Conservation (phyloP, 2,329 filamentous ascomycete species). For the Hymenoscyphus occultus region DNA sequence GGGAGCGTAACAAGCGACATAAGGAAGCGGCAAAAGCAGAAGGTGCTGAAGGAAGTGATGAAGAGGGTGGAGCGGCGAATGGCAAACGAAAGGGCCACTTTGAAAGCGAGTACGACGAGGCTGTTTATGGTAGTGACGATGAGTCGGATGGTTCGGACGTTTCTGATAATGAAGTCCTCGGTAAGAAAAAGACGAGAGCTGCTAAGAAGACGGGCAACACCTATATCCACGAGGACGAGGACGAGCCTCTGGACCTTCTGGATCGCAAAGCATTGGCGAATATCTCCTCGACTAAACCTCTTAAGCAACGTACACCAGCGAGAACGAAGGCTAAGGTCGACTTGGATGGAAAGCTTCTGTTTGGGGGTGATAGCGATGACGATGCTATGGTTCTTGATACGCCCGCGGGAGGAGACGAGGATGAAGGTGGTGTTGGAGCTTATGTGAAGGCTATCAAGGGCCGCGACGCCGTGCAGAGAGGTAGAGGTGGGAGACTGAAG, state of each 20-base stretch:
- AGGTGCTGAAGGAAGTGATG: slow-evolving; percentile 55
- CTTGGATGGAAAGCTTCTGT: slow-evolving; percentile 75
- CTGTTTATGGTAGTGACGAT: slow-evolving; percentile 64
- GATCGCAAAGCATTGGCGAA: slow-evolving; percentile 86
- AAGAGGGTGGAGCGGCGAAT: slow-evolving; percentile 46
- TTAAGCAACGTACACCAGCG: slow-evolving; percentile 52
- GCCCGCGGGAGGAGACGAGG: slow-evolving; percentile 40
- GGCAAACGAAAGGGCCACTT: slow-evolving; percentile 60
- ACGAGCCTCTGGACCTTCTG: slow-evolving; percentile 91
- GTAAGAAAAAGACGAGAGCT: slow-evolving; percentile 42
- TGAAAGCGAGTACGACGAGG: slow-evolving; percentile 91
- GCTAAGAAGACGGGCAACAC: slow-evolving; percentile 62
- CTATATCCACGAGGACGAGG: slow-evolving; percentile 92
- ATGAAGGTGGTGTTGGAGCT: slow-evolving; percentile 58
- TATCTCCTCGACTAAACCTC: slow-evolving; percentile 86
- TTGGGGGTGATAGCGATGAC: slow-evolving; percentile 57
- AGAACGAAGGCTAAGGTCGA: slow-evolving; percentile 64
- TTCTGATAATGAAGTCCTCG: slow-evolving; percentile 57
- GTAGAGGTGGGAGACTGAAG: slow-evolving; percentile 66
- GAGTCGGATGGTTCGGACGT: slow-evolving; percentile 60
- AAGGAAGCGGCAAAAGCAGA: slow-evolving; percentile 66
- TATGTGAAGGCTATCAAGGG: slow-evolving; percentile 69
- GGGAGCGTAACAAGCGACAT: slow-evolving; percentile 86
- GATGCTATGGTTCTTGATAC: slow-evolving; percentile 64
- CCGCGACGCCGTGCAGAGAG: slow-evolving; percentile 62